Percentiles rank a stretch among this genome's conserved stretches.
phyloP scores from a whole-genome alignment of 2,329 filamentous ascomycete species.

The Fusarium napiforme region DNA sequence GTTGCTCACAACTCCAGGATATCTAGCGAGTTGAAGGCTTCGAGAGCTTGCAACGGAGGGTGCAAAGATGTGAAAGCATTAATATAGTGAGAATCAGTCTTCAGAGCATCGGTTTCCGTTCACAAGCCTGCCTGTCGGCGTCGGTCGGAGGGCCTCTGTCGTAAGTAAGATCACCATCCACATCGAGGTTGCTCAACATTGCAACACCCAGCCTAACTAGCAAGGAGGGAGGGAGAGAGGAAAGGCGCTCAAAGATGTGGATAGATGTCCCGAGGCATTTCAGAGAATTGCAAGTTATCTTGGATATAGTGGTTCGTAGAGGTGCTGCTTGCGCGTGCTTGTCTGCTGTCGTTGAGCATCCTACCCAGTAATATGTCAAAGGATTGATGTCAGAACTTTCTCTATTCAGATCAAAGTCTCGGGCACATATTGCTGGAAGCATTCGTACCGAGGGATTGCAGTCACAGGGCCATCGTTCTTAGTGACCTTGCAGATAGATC shows the following conservation, averaged over 20 bases:
- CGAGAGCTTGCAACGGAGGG: fast-evolving
- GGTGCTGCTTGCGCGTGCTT: not conserved
- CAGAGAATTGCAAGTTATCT: not conserved
- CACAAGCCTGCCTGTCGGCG: not conserved
- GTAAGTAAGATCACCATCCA: not conserved
- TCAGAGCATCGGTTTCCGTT: not conserved
- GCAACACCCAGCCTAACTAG: not conserved
- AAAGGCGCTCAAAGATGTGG: not conserved
- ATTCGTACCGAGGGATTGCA: not conserved
- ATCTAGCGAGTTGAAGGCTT: too few species aligned
- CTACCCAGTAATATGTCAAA: not conserved
- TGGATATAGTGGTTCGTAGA: not conserved
- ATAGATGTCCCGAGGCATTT: too few species aligned
- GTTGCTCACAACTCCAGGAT: not conserved
- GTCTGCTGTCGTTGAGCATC: not conserved
- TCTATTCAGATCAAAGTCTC: too few species aligned
- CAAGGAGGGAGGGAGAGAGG: too few species aligned
- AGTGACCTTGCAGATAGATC: not conserved
- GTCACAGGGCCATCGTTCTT: not conserved
- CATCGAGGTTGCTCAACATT: not conserved
- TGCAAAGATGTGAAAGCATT: fast-evolving
- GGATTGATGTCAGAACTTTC: not conserved
- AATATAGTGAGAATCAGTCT: fast-evolving
- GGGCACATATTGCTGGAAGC: too few species aligned
- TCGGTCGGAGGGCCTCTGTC: not conserved